These are phyloP conservation scores for Selaginella tamariscina DNA, from an alignment of 75 land plant genomes.

Conservation along the genomic window DNA sequence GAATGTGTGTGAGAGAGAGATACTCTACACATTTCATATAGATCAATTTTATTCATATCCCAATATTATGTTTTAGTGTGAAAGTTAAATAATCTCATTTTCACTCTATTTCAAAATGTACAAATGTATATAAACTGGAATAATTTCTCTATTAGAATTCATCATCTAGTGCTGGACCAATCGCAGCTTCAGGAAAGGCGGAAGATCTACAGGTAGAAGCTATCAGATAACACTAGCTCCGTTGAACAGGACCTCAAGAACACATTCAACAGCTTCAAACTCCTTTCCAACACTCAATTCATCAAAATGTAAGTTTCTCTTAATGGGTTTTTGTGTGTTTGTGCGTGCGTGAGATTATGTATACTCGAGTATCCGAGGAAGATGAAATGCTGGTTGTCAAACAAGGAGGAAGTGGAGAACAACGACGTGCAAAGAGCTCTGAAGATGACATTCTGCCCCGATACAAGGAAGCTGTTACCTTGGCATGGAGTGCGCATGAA, in stretches of 20 bases:
- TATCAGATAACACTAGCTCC: slow-evolving; percentile 21
- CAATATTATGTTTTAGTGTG: no score
- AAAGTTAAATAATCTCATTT: no score
- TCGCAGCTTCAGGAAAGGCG: slow-evolving; percentile 30
- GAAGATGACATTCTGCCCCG: slow-evolving; percentile 41
- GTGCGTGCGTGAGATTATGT: no score
- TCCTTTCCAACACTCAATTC: slow-evolving; percentile 29
- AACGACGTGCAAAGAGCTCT: slow-evolving; percentile 24
- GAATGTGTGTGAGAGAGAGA: no score
- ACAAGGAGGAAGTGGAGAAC: slow-evolving; percentile 8
- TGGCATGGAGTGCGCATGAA: slow-evolving; percentile 28
- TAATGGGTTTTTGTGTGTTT: no score
- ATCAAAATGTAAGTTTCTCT: slow-evolving; percentile 36
- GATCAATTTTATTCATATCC: no score
- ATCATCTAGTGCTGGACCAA: no score
- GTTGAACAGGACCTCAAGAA: slow-evolving; percentile 32
- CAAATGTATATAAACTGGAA: no score
- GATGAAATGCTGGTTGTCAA: slow-evolving; percentile 17
- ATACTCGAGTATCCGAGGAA: slow-evolving; percentile 32
- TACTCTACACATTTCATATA: no score
- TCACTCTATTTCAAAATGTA: no score
- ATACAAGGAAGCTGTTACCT: slow-evolving; percentile 33
- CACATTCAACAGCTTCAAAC: slow-evolving; percentile 25
- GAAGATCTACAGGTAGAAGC: slow-evolving; percentile 19
- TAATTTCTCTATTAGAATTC: background rate